Conservation (phyloP, 2,329 filamentous ascomycete genomes). For the Ophiostoma piceae region DNA sequence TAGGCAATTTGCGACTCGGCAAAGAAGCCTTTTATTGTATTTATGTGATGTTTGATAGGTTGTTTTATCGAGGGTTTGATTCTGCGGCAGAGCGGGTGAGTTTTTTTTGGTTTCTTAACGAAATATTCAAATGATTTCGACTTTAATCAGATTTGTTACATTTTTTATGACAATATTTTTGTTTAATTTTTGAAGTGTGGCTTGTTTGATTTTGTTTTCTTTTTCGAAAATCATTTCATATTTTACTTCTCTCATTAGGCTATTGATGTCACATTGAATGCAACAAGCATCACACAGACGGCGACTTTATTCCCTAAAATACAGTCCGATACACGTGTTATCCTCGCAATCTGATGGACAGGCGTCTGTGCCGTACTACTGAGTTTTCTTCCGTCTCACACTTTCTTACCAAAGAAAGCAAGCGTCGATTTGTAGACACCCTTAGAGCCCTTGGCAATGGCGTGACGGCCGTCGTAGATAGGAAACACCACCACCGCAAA, state of each 20-base stretch:
- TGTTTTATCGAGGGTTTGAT: background rate
- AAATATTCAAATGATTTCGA: background rate
- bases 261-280: background rate
- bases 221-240: no score
- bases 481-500: conserved; percentile 44
- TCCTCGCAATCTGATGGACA: background rate
- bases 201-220: no score
- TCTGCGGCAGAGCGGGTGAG: no score
- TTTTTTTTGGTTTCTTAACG: background rate
- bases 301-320: background rate
- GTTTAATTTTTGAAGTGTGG: no score
- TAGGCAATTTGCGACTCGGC: background rate
- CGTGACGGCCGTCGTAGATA: conserved; percentile 40
- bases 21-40: background rate
- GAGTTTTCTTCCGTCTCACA: background rate
- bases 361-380: background rate
- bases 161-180: background rate
- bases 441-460: conserved; percentile 15
- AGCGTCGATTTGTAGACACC: conserved; percentile 16
- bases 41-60: background rate
- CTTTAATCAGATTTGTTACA: background rate
- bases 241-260: no score
- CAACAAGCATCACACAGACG: background rate
- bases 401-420: background rate
- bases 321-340: background rate